Evolutionary conservation across 2,329 filamentous ascomycete species (phyloP).

Genomic region (Atkinsonella texensis): DNA sequence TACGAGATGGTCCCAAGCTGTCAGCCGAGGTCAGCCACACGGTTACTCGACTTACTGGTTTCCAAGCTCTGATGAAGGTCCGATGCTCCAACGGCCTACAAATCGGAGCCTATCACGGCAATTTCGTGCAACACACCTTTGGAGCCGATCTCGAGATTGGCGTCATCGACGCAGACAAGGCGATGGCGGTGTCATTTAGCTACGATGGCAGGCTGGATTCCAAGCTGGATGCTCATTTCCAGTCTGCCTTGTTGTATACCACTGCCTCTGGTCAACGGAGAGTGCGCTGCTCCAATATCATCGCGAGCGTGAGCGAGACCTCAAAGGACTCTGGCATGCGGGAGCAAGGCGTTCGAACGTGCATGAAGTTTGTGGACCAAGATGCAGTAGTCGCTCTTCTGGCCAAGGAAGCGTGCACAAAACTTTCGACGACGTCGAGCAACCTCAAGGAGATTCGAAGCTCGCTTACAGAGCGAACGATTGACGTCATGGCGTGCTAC

Average conservation of each 20-base stretch:
- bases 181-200: slow-evolving; percentile 78
- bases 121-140: slow-evolving; percentile 92
- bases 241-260: slow-evolving; percentile 88
- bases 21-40: slow-evolving; percentile 77
- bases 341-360: slow-evolving; percentile 55
- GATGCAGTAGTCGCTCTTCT: slow-evolving; percentile 83
- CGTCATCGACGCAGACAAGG: slow-evolving; percentile 85
- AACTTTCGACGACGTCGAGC: slow-evolving; percentile 57
- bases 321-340: slow-evolving; percentile 26
- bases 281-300: slow-evolving; percentile 85
- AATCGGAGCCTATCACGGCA: slow-evolving; percentile 86
- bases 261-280: slow-evolving; percentile 79
- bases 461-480: slow-evolving; percentile 76
- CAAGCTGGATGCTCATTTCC: slow-evolving; percentile 95
- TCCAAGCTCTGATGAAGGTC: slow-evolving; percentile 95
- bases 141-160: slow-evolving; percentile 92
- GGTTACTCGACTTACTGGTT: slow-evolving; percentile 82
- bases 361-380: slow-evolving; percentile 89
- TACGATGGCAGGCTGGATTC: slow-evolving; percentile 97
- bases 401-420: slow-evolving; percentile 87
- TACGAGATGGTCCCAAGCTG: slow-evolving; percentile 73
- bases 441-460: slow-evolving; percentile 76
- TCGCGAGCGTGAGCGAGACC: slow-evolving; percentile 76
- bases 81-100: slow-evolving; percentile 94
- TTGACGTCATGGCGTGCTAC: slow-evolving; percentile 85